These are phyloP conservation scores for Fusarium verrucosum DNA, from an alignment of 2,329 filamentous ascomycete genomes.

Conservation along the genomic window DNA sequence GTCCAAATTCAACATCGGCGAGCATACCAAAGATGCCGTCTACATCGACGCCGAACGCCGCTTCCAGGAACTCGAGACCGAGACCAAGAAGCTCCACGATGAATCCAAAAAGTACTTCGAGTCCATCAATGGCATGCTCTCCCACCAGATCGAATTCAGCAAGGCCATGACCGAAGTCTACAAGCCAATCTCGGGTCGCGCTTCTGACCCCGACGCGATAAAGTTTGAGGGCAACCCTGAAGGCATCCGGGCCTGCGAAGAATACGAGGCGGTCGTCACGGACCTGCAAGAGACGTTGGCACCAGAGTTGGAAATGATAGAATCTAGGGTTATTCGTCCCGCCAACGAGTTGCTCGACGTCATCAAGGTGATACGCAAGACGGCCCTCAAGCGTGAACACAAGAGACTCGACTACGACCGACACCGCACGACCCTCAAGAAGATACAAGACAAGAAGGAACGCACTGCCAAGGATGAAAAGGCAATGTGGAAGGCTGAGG, in stretches of 20 bases:
- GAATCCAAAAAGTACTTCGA: constrained; percentile 98
- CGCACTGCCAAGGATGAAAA: constrained; percentile 97
- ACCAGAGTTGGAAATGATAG: constrained; percentile 98
- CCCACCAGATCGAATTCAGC: constrained; percentile 97
- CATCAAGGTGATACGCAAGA: constrained; percentile 94
- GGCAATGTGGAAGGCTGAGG: constrained; percentile 94
- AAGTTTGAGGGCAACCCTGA: constrained; percentile 87
- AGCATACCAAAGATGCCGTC: constrained; percentile 92
- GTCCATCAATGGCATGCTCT: constrained; percentile 97
- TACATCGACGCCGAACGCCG: constrained; percentile 94
- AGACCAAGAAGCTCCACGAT: constrained; percentile 97
- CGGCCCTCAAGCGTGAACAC: constrained; percentile 88
- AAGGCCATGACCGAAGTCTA: constrained; percentile 96
- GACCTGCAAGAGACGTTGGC: constrained; percentile 88
- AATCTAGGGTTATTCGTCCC: constrained; percentile 87
- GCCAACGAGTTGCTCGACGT: constrained; percentile 94
- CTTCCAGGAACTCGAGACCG: constrained; percentile 91
- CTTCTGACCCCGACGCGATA: constrained; percentile 89
- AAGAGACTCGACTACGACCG: constrained; percentile 98
- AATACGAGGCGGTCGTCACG: constrained; percentile 91
- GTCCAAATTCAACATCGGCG: constrained; percentile 92
- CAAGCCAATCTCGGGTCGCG: constrained; percentile 94
- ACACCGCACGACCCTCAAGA: constrained; percentile 84
- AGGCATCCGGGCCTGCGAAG: constrained; percentile 93
- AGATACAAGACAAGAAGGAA: constrained; percentile 97